These are phyloP conservation scores for Chalaropsis thielavioides DNA, from an alignment of 2,329 filamentous ascomycete genomes.

Conservation along the genomic window DNA sequence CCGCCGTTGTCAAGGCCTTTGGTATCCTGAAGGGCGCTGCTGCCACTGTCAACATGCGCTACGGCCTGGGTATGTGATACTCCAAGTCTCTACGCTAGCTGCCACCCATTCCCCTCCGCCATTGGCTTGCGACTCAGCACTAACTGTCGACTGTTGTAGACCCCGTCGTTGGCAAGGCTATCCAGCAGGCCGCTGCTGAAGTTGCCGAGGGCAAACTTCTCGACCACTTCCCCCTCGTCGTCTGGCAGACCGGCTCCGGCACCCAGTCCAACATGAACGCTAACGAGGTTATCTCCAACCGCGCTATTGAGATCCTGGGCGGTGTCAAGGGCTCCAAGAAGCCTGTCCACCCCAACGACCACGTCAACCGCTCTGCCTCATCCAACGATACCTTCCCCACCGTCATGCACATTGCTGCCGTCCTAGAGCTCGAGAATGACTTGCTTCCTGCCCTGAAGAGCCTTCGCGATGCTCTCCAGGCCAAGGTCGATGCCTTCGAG, in stretches of 20 bases:
- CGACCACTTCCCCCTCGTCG: conserved; percentile 95
- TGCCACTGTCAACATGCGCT: conserved; percentile 89
- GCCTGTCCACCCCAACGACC: conserved; percentile 97
- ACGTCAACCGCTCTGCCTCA: conserved; percentile 97
- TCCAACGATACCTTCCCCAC: conserved; percentile 99
- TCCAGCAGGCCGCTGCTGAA: conserved; percentile 86
- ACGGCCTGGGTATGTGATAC: conserved; percentile 54
- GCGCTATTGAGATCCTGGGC: conserved; percentile 92
- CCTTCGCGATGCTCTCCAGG: conserved; percentile 70
- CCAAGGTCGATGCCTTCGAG: conserved; percentile 79
- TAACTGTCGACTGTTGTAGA: conserved; percentile 37
- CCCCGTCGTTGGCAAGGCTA: conserved; percentile 77
- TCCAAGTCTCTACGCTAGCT: not conserved
- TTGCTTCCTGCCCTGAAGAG: conserved; percentile 71
- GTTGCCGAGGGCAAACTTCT: conserved; percentile 86
- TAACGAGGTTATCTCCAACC: conserved; percentile 99
- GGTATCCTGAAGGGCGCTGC: conserved; percentile 96
- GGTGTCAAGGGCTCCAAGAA: conserved; percentile 93
- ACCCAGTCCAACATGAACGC: conserved; percentile 99
- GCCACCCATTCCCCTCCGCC: not conserved
- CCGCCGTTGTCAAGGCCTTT: conserved; percentile 81
- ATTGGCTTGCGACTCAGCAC: not conserved
- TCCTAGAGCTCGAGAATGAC: conserved; percentile 77
- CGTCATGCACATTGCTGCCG: conserved; percentile 98
- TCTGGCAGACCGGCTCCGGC: conserved; percentile 98